These are phyloP conservation scores for Claviceps fusiformis DNA, from an alignment of 2,329 filamentous ascomycete species.

Conservation along the genomic window DNA sequence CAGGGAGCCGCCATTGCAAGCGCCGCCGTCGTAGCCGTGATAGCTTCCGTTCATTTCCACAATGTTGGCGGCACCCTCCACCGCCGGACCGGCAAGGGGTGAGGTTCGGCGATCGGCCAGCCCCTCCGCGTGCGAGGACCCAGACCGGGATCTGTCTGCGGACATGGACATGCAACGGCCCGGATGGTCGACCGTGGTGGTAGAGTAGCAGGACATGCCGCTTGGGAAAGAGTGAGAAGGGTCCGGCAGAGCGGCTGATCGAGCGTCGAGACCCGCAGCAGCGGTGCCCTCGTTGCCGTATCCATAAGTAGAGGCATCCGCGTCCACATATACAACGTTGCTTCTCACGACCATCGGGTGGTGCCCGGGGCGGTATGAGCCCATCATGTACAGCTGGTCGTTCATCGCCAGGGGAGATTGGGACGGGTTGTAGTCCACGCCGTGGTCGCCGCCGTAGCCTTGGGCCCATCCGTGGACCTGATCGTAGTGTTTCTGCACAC, in stretches of 20 bases:
- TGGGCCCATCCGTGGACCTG: constrained; percentile 12
- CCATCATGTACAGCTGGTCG: constrained; percentile 13
- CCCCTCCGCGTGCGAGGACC: not conserved
- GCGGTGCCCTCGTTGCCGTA: constrained; percentile 10
- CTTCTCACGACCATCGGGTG: constrained; percentile 7
- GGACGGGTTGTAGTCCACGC: constrained; percentile 14
- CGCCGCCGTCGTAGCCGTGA: not conserved
- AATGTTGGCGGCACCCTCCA: not conserved
- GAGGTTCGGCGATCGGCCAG: not conserved
- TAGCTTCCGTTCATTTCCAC: constrained; percentile 1
- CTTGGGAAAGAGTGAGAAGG: constrained; percentile 12
- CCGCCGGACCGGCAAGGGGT: not conserved
- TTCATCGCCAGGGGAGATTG: constrained; percentile 10
- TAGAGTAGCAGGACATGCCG: constrained; percentile 5
- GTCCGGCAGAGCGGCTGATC: constrained; percentile 8
- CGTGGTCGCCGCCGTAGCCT: constrained; percentile 14
- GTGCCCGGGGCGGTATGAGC: constrained; percentile 13
- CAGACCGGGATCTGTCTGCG: not conserved
- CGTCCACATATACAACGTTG: constrained; percentile 13
- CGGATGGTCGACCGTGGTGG: constrained; percentile 2
- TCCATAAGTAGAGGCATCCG: constrained; percentile 14
- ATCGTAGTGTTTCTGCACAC: constrained; percentile 15
- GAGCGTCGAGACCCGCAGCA: constrained; percentile 8
- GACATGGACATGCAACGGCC: not conserved
- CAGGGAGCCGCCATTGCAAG: not conserved